A percentile compares a stretch with the other conserved stretches of the same genome.
phyloP scores from a whole-genome alignment of 257 asterid species.

The Nicotiana knightiana region DNA sequence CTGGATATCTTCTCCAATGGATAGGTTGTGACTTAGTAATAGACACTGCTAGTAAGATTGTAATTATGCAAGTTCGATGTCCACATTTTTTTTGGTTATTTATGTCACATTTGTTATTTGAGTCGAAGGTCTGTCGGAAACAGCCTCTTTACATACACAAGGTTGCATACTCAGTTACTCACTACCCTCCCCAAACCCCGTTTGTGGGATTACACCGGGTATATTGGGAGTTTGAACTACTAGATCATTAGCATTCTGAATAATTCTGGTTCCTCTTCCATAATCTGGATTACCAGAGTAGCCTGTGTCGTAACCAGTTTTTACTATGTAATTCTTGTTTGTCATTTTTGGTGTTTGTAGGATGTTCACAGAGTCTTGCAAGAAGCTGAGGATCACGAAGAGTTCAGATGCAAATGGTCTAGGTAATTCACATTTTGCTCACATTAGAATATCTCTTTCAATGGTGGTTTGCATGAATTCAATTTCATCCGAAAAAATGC shows the following conservation, averaged over 20 bases:
- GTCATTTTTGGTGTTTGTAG: constrained; percentile 15
- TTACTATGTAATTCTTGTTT: neutral
- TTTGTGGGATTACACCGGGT: too few species aligned
- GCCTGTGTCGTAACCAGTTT: neutral
- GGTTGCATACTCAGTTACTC: too few species aligned
- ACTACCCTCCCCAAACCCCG: too few species aligned
- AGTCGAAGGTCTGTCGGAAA: too few species aligned
- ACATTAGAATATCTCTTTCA: neutral
- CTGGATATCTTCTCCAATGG: neutral
- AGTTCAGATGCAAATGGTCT: constrained; percentile 40
- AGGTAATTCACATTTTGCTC: constrained; percentile 16
- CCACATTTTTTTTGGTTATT: neutral
- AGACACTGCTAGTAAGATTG: too few species aligned
- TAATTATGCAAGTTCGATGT: neutral
- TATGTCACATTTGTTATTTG: too few species aligned
- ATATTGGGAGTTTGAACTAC: neutral
- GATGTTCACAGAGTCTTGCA: constrained; percentile 37
- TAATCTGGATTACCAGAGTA: neutral
- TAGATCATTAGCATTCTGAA: neutral
- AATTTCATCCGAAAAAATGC: neutral
- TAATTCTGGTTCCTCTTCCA: neutral
- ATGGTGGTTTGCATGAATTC: neutral
- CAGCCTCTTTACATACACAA: too few species aligned
- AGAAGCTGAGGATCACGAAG: constrained; percentile 38
- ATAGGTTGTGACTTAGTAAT: neutral